Evolutionary conservation across 2,329 filamentous ascomycete genomes (phyloP), one percentile per base, ranked within the genome.

Genomic region (Botryotinia globosa): DNA sequence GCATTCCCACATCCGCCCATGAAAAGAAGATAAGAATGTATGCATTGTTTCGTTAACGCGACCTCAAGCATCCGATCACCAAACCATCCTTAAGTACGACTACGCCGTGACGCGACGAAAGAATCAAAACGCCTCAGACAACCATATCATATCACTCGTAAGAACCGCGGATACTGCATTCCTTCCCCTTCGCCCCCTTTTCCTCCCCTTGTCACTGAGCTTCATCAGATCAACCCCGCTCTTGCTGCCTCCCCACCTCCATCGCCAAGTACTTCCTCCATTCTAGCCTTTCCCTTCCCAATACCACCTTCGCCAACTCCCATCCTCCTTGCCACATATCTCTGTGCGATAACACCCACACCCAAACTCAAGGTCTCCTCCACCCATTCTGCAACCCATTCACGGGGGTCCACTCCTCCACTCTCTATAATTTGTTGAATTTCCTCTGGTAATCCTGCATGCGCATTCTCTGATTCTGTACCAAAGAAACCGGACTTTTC

Each of bases 351-450:
- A 12, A 97, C 85, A 29, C 96, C 95, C 0, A 97, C 88, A 5
- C 90, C 88, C 66, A 98, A 84, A 58, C 86, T 89, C 45, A 99
- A 86, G 0, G 90, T 85, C 83, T 98, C 95, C 83, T 98, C 95
- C 64, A 99, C 88, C 96, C 96, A 99, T 82, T 98, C 96, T 4
- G 94, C 92, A 54, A 97, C 93, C 96, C 96, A 99, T 82, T 99
- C 96, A 73, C 96, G 87, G 0, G 96, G 96, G 80, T 99, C 96
- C 3, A 98, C 93, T 64, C 88, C 89, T 14, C 89, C 89, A 62
- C 84, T 83, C 78, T 90, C 89, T 58, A 99, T 89, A 75, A 98
- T 97, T 76, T 95, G 92, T 34, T 88, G 87, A 78, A 99, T 98
- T 79, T 94, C 94, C 42, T 93, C 91, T 0, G 96, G 95, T 48